phyloP scores from a whole-genome alignment of 2,329 filamentous ascomycete species.

The Akanthomyces uredinophilus region DNA sequence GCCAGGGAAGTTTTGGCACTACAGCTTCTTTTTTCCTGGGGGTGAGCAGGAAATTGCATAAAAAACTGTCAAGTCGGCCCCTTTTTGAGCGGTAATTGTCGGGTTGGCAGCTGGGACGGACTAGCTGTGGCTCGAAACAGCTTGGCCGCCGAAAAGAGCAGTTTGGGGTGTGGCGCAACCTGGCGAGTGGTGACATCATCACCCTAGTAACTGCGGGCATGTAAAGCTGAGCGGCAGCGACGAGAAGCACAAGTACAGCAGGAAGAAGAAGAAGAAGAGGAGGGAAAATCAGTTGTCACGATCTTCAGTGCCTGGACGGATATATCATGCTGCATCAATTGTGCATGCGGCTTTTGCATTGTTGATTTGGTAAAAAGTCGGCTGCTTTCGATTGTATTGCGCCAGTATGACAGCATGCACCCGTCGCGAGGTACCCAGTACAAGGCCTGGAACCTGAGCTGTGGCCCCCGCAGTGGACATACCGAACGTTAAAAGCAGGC shows the following conservation, averaged over 20 bases:
- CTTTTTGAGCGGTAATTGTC: constrained; percentile 8
- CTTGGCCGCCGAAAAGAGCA: background rate
- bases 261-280: background rate
- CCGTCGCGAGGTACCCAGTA: constrained; percentile 2
- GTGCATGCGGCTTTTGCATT: background rate
- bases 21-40: background rate
- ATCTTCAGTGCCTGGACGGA: background rate
- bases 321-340: background rate
- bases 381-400: background rate
- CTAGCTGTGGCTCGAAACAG: background rate
- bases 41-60: background rate
- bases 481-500: background rate
- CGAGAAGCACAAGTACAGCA: background rate
- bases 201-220: constrained; percentile 16
- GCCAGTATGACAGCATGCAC: constrained; percentile 10
- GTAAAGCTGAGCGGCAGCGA: background rate
- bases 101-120: background rate
- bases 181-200: constrained; percentile 31
- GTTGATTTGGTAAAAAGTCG: no score
- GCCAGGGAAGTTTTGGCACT: background rate
- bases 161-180: background rate
- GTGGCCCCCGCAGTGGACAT: background rate
- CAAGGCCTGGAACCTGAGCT: constrained; percentile 4
- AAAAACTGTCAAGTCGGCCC: background rate
- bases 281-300: background rate